Evolutionary conservation across 2,329 filamentous ascomycete genomes (phyloP).

Genomic region (Sporothrix sp.): DNA sequence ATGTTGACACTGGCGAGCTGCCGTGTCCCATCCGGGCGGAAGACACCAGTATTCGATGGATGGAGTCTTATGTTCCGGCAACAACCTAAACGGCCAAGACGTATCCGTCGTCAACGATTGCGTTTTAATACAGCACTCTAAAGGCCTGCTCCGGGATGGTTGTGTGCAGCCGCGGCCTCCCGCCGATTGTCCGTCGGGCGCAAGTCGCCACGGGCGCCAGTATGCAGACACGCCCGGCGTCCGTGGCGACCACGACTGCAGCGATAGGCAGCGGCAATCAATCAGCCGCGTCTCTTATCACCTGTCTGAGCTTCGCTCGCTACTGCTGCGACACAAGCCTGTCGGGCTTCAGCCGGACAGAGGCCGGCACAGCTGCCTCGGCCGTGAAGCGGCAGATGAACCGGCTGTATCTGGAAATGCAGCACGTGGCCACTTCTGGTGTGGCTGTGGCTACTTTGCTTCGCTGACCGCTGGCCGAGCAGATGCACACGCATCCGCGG

Average conservation of each 20-base stretch:
- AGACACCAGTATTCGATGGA: slow-evolving; percentile 39
- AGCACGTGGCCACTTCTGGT: slow-evolving; percentile 14
- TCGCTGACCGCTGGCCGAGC: slow-evolving; percentile 35
- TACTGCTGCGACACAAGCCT: neutral
- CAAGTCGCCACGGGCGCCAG: slow-evolving; percentile 25
- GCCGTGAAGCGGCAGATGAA: slow-evolving; percentile 35
- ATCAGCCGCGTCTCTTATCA: slow-evolving; percentile 7
- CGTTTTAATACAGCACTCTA: slow-evolving; percentile 33
- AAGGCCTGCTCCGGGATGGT: slow-evolving; percentile 33
- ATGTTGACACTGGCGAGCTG: slow-evolving; percentile 24
- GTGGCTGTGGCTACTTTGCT: slow-evolving; percentile 20
- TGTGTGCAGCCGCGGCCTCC: slow-evolving; percentile 28
- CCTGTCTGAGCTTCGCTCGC: neutral
- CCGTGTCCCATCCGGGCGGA: slow-evolving; percentile 37
- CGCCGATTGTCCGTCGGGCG: slow-evolving; percentile 35
- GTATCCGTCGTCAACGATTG: slow-evolving; percentile 29
- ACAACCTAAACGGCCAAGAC: slow-evolving; percentile 33
- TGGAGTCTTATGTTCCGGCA: slow-evolving; percentile 36
- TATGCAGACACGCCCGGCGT: neutral
- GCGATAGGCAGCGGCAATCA: neutral
- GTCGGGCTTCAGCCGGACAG: slow-evolving; percentile 17
- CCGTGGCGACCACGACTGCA: neutral
- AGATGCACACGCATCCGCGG: slow-evolving; percentile 26
- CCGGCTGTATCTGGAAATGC: slow-evolving; percentile 23
- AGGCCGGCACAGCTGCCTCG: slow-evolving; percentile 23